Percentiles rank a stretch among this genome's conserved stretches.
These are phyloP conservation scores for Syncephalastrum monosporum DNA, from an alignment of 371 early-diverging fungal genomes.

Conservation along the genomic window DNA sequence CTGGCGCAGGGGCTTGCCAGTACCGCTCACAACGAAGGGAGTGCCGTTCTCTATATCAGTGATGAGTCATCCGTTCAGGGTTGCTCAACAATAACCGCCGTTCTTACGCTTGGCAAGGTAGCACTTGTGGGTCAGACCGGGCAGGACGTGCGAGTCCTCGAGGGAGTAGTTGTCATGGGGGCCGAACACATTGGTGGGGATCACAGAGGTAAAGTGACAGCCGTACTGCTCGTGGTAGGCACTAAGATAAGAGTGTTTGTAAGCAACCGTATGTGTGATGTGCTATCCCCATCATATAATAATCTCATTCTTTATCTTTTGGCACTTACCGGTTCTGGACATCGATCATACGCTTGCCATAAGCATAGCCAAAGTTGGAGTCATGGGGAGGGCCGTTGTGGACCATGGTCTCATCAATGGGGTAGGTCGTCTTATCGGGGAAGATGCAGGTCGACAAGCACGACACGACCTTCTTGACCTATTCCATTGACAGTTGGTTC, in stretches of 20 bases:
- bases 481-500: not conserved
- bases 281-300: too few relatives aligned
- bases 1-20: slow-evolving; percentile 84
- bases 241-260: slow-evolving; percentile 28
- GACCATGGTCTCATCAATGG: slow-evolving; percentile 88
- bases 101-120: slow-evolving; percentile 71
- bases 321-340: slow-evolving; percentile 73
- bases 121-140: slow-evolving; percentile 86
- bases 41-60: slow-evolving; percentile 58
- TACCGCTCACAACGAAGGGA: slow-evolving; percentile 77
- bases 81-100: not conserved
- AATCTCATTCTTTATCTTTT: not conserved
- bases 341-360: slow-evolving; percentile 88
- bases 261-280: too few relatives aligned
- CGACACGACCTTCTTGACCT: slow-evolving; percentile 84
- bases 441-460: slow-evolving; percentile 89
- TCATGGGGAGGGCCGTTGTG: slow-evolving; percentile 87
- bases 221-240: slow-evolving; percentile 84
- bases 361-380: slow-evolving; percentile 88
- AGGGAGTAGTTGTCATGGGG: slow-evolving; percentile 83
- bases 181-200: slow-evolving; percentile 89
- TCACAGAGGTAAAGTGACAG: slow-evolving; percentile 78
- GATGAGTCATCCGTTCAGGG: not conserved
- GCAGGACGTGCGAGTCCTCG: slow-evolving; percentile 85
- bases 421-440: slow-evolving; percentile 85